Base-by-base conservation (phyloP, 441 rosid genomes). In the Isatis lusitanica region DNA sequence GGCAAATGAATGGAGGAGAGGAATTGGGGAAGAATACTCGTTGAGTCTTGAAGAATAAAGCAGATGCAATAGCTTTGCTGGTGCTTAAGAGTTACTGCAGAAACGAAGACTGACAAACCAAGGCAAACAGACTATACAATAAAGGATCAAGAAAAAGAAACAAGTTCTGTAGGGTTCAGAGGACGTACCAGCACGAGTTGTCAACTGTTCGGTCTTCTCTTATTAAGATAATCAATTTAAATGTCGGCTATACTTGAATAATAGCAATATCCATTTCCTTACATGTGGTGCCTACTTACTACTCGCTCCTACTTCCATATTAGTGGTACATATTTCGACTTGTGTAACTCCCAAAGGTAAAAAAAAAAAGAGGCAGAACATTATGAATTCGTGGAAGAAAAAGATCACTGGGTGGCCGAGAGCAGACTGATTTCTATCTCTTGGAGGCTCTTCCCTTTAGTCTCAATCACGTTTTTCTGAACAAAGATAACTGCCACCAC, bases 381-480 rank as follows among this genome's bases (percentile, higher is more conserved):
- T 65, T 55, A 38, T 2, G 48, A 71, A 48, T 40, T 12, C 9
- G 1, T 0, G 39, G 21, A 46, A 46, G 26, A 6, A 3, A 36
- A 52, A 28, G 3, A 74, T 68, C 61, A 69, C 66, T 75, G 61
- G 16, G 52, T 30, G 26, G 70, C 72, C 31, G 75, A 56, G 67
- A 70, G 75, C 44, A 89, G 82, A 48, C 85, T 79, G 39, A 87
- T 79, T 81, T 89, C 90, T 48, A 89, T 89, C 82, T 89, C 94
- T 80, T 89, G 90, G 30, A 89, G 92, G 68, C 87, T 78, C 75
- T 87, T 89, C 65, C 94, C 92, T 78, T 86, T 87, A n/a, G 92
- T 89, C 85, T 89, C 94, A 73, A 86, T 53, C 67, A 87, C 89
- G 52, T 79, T 83, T 81, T 80, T 82, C 89, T 80, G 83, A 40